These are phyloP conservation scores for Albifimbria verrucaria DNA, from an alignment of 2,329 filamentous ascomycete genomes.

Conservation along the genomic window DNA sequence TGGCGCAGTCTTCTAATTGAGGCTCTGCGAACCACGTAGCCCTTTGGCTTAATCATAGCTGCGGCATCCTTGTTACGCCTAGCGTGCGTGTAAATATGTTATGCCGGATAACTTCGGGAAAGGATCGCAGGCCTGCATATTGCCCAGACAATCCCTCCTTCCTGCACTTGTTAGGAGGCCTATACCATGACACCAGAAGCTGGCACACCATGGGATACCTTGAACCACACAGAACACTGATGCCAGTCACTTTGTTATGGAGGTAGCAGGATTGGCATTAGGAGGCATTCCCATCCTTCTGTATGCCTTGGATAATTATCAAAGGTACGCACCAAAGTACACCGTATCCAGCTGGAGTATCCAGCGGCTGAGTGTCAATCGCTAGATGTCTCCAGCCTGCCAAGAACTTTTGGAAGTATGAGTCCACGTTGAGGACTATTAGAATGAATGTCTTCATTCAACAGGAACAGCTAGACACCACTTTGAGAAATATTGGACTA, in stretches of 20 bases:
- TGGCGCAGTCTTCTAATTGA: no score
- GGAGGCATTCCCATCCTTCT: conserved; percentile 5
- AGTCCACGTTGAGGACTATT: neutral
- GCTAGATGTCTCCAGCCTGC: conserved; percentile 4
- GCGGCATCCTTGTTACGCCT: neutral
- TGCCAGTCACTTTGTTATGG: conserved; percentile 1
- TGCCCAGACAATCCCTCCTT: no score
- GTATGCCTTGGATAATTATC: conserved; percentile 7
- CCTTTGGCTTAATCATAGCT: neutral
- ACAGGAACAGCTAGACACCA: neutral
- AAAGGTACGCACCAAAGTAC: neutral
- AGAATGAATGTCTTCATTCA: neutral
- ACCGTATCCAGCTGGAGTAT: no score
- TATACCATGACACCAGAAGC: no score
- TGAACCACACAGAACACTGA: no score
- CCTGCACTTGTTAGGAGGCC: no score
- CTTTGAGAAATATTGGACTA: neutral
- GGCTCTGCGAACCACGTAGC: neutral
- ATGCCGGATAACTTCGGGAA: neutral
- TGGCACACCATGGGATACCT: no score
- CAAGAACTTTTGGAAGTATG: neutral
- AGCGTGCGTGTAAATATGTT: neutral
- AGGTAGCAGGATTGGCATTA: conserved; percentile 3
- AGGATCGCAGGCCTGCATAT: neutral
- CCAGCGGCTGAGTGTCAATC: no score